Evolutionary conservation across 2,329 filamentous ascomycete species (phyloP), one percentile per base, ranked within the genome.

Genomic region (Exophiala alcalophila): DNA sequence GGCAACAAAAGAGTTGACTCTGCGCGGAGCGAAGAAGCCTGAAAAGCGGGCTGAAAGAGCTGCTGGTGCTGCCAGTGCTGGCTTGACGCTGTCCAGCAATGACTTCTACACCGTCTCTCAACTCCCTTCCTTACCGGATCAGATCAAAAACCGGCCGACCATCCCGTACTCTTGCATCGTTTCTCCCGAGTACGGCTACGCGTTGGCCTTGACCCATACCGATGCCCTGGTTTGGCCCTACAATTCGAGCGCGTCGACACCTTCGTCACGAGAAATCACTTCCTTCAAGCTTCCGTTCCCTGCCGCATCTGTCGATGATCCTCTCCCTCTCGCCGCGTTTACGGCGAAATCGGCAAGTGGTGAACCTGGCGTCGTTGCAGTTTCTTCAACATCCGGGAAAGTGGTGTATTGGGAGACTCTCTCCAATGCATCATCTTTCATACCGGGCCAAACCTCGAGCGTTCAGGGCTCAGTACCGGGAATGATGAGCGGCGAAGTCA

Each of bases 361-460:
- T 34, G 86, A 94, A 55, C 84, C 90, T 23, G 92, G 92, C 2
- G 74, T 98, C 25, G 80, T 98, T 19, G 78, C 96, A 25, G 76
- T 97, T 25, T 86, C 91, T 69, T 86, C 91, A 9, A 79, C 78
- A 12, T 89, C 76, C 34, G 92, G 92, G 38, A 90, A 83, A 63
- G 80, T 97, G 38, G 83, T 87, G 30, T 97, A 92, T 64, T 97
- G 92, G 89, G 92, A 97, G 62, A 94, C 88, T 26, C 86, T 97
- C 51, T 89, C 91, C 42, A 89, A 82, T 63, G 89, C 88, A 7
- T 86, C 89, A 26, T 88, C 87, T 1, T 75, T 94, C 41, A 78
- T 94, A 27, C 86, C 91, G 58, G 83, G 85, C 53, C 84, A 94
- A 61, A 85, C 86, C 58, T 81, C 85, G 53, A 83, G 81, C 52